These are phyloP conservation scores for Albizia julibrissin DNA, from an alignment of 306 rosid species.

Conservation along the genomic window DNA sequence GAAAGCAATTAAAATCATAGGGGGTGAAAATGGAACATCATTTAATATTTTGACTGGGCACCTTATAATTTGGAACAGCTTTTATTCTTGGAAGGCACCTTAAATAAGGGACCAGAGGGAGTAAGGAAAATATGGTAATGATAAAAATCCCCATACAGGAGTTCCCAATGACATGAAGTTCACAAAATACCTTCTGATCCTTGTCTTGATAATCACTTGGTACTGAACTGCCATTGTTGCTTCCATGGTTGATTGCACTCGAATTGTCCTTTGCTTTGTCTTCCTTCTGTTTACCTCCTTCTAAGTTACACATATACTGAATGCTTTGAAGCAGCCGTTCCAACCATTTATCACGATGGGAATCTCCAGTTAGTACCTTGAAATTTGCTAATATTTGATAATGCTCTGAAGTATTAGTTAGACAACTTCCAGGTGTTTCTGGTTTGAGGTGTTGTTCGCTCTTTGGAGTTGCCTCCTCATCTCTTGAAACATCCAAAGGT, in stretches of 20 bases:
- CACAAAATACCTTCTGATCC: constrained; percentile 58
- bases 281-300: constrained; percentile 41
- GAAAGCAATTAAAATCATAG: not conserved
- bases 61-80: not conserved
- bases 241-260: constrained; percentile 45
- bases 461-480: constrained; percentile 58
- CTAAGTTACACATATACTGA: constrained; percentile 56
- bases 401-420: constrained; percentile 54
- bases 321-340: constrained; percentile 72
- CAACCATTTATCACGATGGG: constrained; percentile 87
- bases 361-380: constrained; percentile 68
- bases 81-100: not conserved
- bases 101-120: not conserved
- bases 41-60: not conserved
- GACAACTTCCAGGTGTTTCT: constrained; percentile 77
- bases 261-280: constrained; percentile 49
- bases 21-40: not conserved
- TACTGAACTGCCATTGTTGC: constrained; percentile 41
- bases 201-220: constrained; percentile 45
- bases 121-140: not conserved
- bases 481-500: constrained; percentile 72
- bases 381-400: constrained; percentile 51
- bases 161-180: not conserved
- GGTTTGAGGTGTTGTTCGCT: constrained; percentile 56
- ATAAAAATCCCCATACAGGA: not conserved